Percentiles rank a stretch among this genome's conserved stretches.
Evolutionary conservation across 148 eudicot species (phyloP).

Genomic region (Camellia japonica): DNA sequence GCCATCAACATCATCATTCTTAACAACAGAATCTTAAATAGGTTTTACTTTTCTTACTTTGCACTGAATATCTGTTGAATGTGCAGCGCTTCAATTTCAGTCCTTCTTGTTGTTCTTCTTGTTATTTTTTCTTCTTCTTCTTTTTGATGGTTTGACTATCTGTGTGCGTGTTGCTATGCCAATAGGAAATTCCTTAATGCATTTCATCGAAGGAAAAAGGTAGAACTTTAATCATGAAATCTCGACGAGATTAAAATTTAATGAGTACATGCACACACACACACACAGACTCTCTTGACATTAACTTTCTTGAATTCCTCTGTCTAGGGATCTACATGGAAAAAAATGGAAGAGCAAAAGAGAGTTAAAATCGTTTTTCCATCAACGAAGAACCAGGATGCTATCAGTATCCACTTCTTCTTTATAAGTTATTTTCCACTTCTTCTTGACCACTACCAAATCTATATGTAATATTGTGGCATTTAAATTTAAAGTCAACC

Average conservation of each 20-base stretch:
- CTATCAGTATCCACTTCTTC: too few relatives aligned
- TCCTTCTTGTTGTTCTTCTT: not conserved
- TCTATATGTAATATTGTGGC: not conserved
- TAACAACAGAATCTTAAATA: not conserved
- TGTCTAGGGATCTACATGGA: constrained; percentile 51
- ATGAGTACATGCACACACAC: not conserved
- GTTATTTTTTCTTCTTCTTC: not conserved
- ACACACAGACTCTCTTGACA: not conserved
- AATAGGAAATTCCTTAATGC: constrained; percentile 78
- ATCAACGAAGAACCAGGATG: constrained; percentile 26
- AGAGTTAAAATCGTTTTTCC: constrained; percentile 74
- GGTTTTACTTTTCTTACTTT: not conserved
- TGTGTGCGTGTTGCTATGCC: constrained; percentile 30
- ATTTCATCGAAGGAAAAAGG: constrained; percentile 74
- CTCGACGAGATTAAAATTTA: not conserved
- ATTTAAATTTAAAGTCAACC: not conserved
- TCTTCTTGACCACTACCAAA: not conserved
- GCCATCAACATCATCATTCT: not conserved
- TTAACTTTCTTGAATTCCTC: constrained; percentile 3
- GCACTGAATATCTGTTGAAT: not conserved
- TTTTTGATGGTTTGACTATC: not conserved
- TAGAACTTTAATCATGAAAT: constrained; percentile 25
- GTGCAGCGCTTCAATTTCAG: not conserved
- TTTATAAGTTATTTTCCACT: not conserved
- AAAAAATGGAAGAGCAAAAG: constrained; percentile 57